A percentile compares a stretch with the other conserved stretches of the same genome.
These are phyloP conservation scores for Quercus glauca DNA, from an alignment of 306 rosid genomes.

Conservation along the genomic window DNA sequence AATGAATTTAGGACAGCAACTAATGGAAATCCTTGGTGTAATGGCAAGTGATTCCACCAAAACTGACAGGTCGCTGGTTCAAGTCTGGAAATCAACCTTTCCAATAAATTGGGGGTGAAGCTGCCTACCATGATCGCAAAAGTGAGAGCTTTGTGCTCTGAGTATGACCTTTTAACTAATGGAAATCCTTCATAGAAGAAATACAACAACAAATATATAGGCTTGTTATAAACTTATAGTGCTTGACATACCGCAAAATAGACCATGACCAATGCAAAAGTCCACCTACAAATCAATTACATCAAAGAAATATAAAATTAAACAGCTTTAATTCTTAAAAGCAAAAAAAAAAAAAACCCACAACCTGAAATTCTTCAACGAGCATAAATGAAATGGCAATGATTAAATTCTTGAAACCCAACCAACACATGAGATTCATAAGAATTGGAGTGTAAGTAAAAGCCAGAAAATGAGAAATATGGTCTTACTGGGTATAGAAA, in stretches of 20 bases:
- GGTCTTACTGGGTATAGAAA: slow-evolving; percentile 38
- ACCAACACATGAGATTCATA: not conserved
- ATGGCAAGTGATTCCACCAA: no score
- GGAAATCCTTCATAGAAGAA: not conserved
- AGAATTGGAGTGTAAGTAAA: not conserved
- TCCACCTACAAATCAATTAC: slow-evolving; percentile 62
- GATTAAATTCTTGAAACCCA: not conserved
- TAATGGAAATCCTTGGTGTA: no score
- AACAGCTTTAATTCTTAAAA: not conserved
- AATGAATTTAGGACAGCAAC: not conserved
- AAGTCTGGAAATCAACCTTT: no score
- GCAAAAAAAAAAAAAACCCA: not conserved
- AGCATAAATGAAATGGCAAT: not conserved
- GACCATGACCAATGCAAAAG: slow-evolving; percentile 62
- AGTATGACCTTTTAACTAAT: no score
- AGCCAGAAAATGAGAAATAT: not conserved
- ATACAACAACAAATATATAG: not conserved
- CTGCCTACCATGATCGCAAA: no score
- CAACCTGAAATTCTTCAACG: not conserved
- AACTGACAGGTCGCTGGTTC: no score
- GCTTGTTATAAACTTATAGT: not conserved
- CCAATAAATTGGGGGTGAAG: no score
- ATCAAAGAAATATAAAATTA: not conserved
- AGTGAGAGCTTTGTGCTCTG: no score
- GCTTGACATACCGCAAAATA: slow-evolving; percentile 64